Conservation (phyloP, 139 green algal genomes). For the Yamagishiella unicocca region DNA sequence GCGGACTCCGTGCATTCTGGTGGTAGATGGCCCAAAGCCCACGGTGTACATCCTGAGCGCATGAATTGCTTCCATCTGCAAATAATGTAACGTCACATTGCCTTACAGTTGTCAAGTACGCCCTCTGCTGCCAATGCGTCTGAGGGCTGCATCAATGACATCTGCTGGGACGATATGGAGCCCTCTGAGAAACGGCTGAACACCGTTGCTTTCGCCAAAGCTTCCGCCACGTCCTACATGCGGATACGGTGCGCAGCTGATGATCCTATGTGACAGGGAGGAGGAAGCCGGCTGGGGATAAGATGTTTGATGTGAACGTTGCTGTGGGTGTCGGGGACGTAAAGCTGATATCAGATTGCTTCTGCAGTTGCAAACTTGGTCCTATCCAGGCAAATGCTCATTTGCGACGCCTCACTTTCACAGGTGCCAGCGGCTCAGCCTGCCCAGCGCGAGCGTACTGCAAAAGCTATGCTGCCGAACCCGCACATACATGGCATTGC, state of each 20-base stretch:
- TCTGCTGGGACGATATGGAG: conserved; percentile 56
- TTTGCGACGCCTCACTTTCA: too few species aligned
- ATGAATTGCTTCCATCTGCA: too few species aligned
- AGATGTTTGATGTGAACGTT: too few species aligned
- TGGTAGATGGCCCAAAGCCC: too few species aligned
- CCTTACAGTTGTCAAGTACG: background rate
- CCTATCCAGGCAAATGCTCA: too few species aligned
- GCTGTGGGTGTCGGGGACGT: too few species aligned
- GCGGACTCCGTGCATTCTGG: too few species aligned
- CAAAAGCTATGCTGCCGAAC: conserved; percentile 38
- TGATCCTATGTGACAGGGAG: too few species aligned
- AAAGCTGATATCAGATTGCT: too few species aligned
- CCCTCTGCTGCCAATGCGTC: background rate
- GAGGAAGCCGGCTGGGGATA: too few species aligned
- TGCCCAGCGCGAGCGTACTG: conserved; percentile 18
- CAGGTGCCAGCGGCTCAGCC: conserved; percentile 33
- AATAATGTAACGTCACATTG: too few species aligned
- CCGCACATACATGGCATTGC: background rate
- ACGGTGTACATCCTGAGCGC: too few species aligned
- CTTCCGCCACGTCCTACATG: background rate
- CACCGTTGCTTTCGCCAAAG: conserved; percentile 33
- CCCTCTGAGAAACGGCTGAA: conserved; percentile 31
- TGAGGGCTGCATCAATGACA: conserved; percentile 46
- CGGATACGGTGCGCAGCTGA: background rate
- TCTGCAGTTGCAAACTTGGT: background rate